A percentile compares a stretch with the other conserved stretches of the same genome.
These are phyloP conservation scores for Mariannaea sp. DNA, from an alignment of 2,329 filamentous ascomycete genomes.

Conservation along the genomic window DNA sequence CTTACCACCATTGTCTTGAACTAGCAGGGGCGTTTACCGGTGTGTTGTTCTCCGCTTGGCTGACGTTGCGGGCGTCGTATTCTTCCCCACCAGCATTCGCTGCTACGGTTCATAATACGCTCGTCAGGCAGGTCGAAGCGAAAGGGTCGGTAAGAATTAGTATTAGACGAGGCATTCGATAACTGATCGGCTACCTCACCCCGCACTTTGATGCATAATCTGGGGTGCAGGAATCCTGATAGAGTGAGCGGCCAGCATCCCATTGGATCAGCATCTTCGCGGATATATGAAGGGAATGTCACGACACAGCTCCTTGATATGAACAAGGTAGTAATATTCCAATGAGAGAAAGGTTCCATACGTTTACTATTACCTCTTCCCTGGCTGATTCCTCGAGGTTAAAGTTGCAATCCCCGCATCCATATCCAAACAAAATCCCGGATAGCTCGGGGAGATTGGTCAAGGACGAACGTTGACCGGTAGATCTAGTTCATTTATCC, in stretches of 20 bases:
- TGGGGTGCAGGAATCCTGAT: conserved; percentile 18
- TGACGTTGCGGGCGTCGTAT: neutral
- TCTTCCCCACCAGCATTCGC: neutral
- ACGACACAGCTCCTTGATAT: conserved; percentile 11
- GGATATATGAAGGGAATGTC: conserved; percentile 5
- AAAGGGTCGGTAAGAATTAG: conserved; percentile 6
- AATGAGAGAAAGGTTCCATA: conserved; percentile 21
- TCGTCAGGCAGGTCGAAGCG: conserved; percentile 16
- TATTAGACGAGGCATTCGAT: conserved; percentile 14
- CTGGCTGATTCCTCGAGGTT: conserved; percentile 3
- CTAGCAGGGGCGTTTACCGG: neutral
- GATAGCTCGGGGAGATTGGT: conserved; percentile 32
- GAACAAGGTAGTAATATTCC: conserved; percentile 27
- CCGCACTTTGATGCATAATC: conserved; percentile 24
- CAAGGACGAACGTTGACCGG: conserved; percentile 15
- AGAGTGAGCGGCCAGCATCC: conserved; percentile 11
- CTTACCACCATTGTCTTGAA: neutral
- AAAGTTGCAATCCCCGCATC: conserved; percentile 3
- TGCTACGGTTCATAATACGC: conserved; percentile 19
- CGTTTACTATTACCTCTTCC: conserved; percentile 4
- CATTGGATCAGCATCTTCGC: conserved; percentile 25
- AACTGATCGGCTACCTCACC: conserved; percentile 16
- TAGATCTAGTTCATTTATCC: conserved; percentile 26
- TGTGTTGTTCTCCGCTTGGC: neutral
- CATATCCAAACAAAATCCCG: neutral